Evolutionary conservation across 2,329 filamentous ascomycete genomes (phyloP), one percentile per base, ranked within the genome.

Genomic region (Fusarium albosuccineum): DNA sequence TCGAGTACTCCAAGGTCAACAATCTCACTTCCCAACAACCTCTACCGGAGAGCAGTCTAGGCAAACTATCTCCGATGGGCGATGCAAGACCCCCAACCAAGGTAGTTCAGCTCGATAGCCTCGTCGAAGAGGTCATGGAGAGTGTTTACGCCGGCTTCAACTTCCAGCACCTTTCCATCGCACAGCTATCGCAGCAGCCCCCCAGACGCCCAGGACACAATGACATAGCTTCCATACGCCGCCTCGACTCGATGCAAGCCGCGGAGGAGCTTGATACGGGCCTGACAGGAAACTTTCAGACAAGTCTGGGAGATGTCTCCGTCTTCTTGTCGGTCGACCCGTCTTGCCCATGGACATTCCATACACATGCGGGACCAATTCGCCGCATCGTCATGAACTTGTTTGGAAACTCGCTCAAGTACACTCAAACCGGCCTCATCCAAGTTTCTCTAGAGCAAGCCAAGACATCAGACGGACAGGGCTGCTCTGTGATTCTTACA

Each of bases 371-470:
- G 0, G 87, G 88, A 1, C 81, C 81, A 0, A 65, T 82, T 9
- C 75, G 81, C 13, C 82, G 87, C 1, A 85, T 90, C 26, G 78
- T 90, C 26, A 88, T 89, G 86, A 90, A 90, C 42, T 64, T 90
- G 0, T 84, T 89, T 36, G 86, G 87, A 9, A 90, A 90, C 69
- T 81, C 88, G 0, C 80, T 90, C 64, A 90, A 90, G 68, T 90
- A 88, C 61, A 90, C 87, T 0, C 63, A 57, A 1, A 53, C 57
- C 1, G 80, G 80, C 2, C 67, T 71, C 0, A 75, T 81, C 48
- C 70, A 70, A 6, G 70, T 80, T 1, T 67, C 65, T 1, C 62
- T 80, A 2, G 64, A 63, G 0, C 78, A 75, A 39, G 26, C 33
- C 3, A 44, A 36, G 10, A 53, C 17, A 5, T 13, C 30, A 5